phyloP scores from a whole-genome alignment of 2,329 filamentous ascomycete genomes.

The Exophiala phaeomuriformis region DNA sequence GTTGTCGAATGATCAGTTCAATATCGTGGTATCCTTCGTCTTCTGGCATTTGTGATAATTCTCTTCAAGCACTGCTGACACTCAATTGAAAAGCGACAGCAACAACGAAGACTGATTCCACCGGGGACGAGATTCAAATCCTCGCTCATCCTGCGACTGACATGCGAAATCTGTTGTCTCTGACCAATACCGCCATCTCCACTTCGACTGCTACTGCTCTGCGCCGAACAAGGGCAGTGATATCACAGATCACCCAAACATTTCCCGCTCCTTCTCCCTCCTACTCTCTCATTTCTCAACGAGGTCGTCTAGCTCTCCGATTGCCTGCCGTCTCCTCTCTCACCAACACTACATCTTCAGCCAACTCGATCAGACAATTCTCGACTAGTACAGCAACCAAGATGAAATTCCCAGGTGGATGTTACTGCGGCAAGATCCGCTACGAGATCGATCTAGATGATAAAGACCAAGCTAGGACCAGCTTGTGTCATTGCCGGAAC shows the following conservation, averaged over 20 bases:
- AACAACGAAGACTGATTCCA: neutral
- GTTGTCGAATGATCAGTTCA: too few relatives aligned
- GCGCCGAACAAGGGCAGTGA: neutral
- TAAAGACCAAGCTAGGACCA: conserved; percentile 44
- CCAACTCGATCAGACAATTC: neutral
- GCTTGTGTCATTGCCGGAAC: conserved; percentile 47
- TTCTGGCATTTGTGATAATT: too few relatives aligned
- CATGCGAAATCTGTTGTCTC: conserved; percentile 1
- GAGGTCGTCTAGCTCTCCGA: neutral
- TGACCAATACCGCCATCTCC: neutral
- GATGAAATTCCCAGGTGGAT: conserved; percentile 29
- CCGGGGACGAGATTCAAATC: neutral
- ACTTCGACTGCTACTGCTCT: neutral
- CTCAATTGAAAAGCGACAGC: too few relatives aligned
- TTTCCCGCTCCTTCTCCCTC: neutral
- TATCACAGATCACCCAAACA: neutral
- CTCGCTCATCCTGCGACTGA: neutral
- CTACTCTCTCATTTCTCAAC: neutral
- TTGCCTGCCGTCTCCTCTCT: neutral
- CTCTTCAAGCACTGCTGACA: too few relatives aligned
- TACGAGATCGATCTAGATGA: conserved; percentile 43
- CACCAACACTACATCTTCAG: neutral
- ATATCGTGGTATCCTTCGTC: too few relatives aligned
- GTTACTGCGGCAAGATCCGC: conserved; percentile 43
- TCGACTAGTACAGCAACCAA: neutral